Percentiles rank a stretch among this genome's conserved stretches.
Conservation (phyloP, 2,329 filamentous ascomycete genomes). For the Venturia oleaginea region DNA sequence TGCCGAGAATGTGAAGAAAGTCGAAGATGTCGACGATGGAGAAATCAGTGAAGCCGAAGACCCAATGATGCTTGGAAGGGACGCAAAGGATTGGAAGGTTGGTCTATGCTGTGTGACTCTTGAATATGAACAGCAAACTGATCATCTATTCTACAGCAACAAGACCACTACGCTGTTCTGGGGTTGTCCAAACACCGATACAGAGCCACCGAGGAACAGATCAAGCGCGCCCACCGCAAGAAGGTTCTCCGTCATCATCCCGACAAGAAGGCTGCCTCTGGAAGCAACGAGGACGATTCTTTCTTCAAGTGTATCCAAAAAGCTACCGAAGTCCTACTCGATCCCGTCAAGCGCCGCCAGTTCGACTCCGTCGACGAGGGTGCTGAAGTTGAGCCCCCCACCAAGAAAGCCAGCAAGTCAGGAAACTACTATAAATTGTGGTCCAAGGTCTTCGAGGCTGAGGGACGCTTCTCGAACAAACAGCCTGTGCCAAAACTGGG, state of each 20-base stretch:
- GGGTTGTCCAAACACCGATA: conserved; percentile 87
- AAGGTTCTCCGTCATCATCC: conserved; percentile 99
- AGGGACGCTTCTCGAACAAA: conserved; percentile 83
- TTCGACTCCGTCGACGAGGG: conserved; percentile 94
- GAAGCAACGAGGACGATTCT: conserved; percentile 81
- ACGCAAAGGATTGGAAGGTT: conserved; percentile 99
- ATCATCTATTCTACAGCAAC: conserved; percentile 46
- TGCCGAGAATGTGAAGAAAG: conserved; percentile 87
- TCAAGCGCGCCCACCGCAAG: conserved; percentile 98
- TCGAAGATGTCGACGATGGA: conserved; percentile 80
- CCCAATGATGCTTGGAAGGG: conserved; percentile 78
- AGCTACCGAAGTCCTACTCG: conserved; percentile 84
- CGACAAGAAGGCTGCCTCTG: conserved; percentile 93
- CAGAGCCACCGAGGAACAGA: conserved; percentile 92
- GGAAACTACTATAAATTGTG: conserved; percentile 94
- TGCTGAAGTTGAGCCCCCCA: conserved; percentile 83
- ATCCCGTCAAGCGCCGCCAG: conserved; percentile 86
- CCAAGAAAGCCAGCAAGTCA: conserved; percentile 81
- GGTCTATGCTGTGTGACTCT: conserved; percentile 19
- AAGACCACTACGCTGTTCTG: conserved; percentile 97
- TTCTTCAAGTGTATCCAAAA: conserved; percentile 99
- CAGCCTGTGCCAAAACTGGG: conserved; percentile 86
- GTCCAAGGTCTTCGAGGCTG: conserved; percentile 80
- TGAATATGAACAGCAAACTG: not conserved
- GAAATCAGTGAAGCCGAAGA: conserved; percentile 94